Evolutionary conservation across 202 grass and related monocot species (phyloP), one percentile per base, ranked within the genome.

Genomic region (Elaeis oleifera): DNA sequence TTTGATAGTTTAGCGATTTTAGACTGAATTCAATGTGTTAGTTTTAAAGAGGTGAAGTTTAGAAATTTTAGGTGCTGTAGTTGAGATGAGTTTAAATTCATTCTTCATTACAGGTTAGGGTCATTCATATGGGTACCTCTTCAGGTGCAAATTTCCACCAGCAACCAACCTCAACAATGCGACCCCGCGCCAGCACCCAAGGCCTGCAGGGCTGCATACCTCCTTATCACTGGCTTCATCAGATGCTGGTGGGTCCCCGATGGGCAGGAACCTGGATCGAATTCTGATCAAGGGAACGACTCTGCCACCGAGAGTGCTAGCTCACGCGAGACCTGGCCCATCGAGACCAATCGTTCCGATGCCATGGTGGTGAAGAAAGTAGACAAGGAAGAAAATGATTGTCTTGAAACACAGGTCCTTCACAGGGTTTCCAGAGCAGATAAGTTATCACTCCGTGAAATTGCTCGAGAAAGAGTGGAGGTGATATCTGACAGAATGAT

Each of bases 271-370:
- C 87, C 73, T 7, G 25, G 61, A 36, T 83, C 79, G 0, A 90
- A 89, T 74, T 96, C 91, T 17, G 81, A 85, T 27, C 70, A 28
- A 1, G 84, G 81, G 5, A 78, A 90, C 3, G 84, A 90, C 64
- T 90, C 87, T 0, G 83, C 79, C 49, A 90, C 87, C 0, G 84
- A 88, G 76, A 88, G 84, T 53, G 91, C 79, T 29, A 90, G 84
- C 51, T 88, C 87, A n/a, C 64, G 65, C 14, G 86, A 85, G 65
- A 85, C 90, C 50, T 85, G 78, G 78, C 90, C 83, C 0, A 53
- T 62, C 7, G 90, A 88, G 76, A 78, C 83, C 6, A 78, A 75
- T 5, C 70, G 16, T 48, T 64, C 59, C 7, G 26, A 73, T 54
- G 59, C 50, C 0, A 48, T 62, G 8, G 49, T 17, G 3, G 52